Percentiles rank a stretch among this genome's conserved stretches.
phyloP scores from a whole-genome alignment of 768 basidiomycete species.

The Tylopilus subfusipes region DNA sequence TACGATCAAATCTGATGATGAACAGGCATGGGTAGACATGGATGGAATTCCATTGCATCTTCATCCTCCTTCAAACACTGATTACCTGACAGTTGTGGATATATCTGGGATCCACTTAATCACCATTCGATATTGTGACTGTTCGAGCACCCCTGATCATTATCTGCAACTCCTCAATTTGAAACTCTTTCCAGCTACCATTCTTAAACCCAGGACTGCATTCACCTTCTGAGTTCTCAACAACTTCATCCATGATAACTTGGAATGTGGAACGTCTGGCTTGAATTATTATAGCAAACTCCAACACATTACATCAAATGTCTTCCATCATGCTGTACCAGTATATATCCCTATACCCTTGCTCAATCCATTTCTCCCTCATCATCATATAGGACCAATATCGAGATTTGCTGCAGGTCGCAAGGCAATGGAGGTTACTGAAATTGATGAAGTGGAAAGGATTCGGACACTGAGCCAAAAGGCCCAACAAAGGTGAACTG shows the following conservation, averaged over 20 bases:
- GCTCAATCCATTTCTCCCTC: too few species aligned
- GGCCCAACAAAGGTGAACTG: background rate
- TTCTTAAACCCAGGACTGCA: accelerated
- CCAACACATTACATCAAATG: background rate
- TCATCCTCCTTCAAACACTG: background rate
- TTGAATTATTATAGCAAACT: slow-evolving; percentile 11
- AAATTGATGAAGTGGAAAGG: slow-evolving; percentile 22
- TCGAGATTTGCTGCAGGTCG: slow-evolving; percentile 11
- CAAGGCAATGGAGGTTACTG: slow-evolving; percentile 14
- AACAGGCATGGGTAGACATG: background rate
- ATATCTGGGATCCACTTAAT: background rate
- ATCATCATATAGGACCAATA: slow-evolving; percentile 12
- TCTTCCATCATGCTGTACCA: background rate
- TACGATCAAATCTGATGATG: too few species aligned
- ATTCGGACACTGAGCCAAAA: background rate
- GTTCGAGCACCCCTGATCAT: background rate
- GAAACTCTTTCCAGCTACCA: background rate
- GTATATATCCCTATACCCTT: background rate
- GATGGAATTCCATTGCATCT: background rate
- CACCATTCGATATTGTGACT: background rate
- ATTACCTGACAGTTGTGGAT: background rate
- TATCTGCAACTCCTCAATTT: background rate
- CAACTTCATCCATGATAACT: slow-evolving; percentile 13
- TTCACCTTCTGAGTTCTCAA: slow-evolving; percentile 22
- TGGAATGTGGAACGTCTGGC: slow-evolving; percentile 14